A percentile compares a stretch with the other conserved stretches of the same genome.
These are phyloP conservation scores for Aspergillus hortae DNA, from an alignment of 2,329 filamentous ascomycete species.

Conservation along the genomic window DNA sequence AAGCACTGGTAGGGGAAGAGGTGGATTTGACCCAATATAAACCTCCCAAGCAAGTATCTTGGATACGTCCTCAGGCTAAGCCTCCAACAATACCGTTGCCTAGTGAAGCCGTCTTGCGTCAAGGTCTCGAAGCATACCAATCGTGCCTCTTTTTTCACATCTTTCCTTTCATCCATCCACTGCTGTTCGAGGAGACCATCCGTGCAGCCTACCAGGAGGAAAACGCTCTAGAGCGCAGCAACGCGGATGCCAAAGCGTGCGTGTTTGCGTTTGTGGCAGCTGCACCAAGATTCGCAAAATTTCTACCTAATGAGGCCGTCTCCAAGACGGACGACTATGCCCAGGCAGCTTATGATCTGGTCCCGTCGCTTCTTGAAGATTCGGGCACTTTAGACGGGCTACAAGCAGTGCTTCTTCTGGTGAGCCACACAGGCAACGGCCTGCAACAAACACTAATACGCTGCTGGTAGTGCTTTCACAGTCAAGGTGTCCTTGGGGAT, in stretches of 20 bases:
- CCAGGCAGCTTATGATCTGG: background rate
- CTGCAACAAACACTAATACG: background rate
- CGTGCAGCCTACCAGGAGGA: constrained; percentile 6
- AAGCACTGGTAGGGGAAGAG: constrained; percentile 5
- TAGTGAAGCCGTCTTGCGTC: background rate
- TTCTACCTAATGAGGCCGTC: background rate
- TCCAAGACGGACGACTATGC: background rate
- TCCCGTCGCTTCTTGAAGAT: background rate
- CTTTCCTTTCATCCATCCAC: constrained; percentile 5
- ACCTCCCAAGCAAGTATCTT: background rate
- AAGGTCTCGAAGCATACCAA: background rate
- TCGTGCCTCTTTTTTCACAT: background rate
- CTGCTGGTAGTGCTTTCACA: background rate
- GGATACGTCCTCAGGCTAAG: background rate
- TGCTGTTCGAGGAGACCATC: constrained; percentile 8
- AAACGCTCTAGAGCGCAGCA: background rate
- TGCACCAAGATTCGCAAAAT: background rate
- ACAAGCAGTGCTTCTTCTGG: constrained; percentile 10
- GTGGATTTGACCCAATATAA: constrained; percentile 4
- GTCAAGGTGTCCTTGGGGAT: constrained; percentile 2
- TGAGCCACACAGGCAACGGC: background rate
- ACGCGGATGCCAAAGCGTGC: constrained; percentile 8
- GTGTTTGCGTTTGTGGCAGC: constrained; percentile 9
- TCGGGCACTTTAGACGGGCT: constrained; percentile 9
- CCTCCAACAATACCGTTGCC: background rate